These are phyloP conservation scores for Tetrapyrgos nigripes DNA, from an alignment of 1,284 basidiomycete species.

Conservation along the genomic window DNA sequence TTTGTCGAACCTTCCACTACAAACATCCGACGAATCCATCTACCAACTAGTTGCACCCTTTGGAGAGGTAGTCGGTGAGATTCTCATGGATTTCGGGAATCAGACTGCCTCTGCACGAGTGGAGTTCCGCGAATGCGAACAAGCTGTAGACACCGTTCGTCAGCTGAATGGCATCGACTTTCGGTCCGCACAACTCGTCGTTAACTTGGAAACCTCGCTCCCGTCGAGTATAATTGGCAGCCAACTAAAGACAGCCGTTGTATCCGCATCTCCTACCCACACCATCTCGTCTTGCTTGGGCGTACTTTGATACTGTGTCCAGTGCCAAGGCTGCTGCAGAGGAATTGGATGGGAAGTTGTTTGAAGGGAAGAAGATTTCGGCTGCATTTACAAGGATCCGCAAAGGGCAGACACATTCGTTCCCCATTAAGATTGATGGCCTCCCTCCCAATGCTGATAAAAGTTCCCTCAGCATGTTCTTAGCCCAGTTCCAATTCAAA, in stretches of 20 bases:
- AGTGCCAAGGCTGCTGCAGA: constrained; percentile 43
- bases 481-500: not conserved
- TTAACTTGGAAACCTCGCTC: constrained; percentile 28
- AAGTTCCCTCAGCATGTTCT: constrained; percentile 18
- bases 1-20: constrained; percentile 43
- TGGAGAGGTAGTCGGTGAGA: constrained; percentile 31
- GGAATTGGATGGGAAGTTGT: constrained; percentile 40
- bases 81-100: constrained; percentile 24
- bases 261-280: constrained; percentile 47
- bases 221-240: constrained; percentile 26
- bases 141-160: constrained; percentile 40
- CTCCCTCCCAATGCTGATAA: constrained; percentile 39
- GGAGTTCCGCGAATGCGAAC: constrained; percentile 31
- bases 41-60: constrained; percentile 30
- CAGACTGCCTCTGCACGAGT: constrained; percentile 32
- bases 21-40: constrained; percentile 33
- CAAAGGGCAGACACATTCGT: constrained; percentile 36
- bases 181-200: constrained; percentile 26
- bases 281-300: constrained; percentile 46
- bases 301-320: constrained; percentile 44
- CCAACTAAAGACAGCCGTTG: constrained; percentile 27
- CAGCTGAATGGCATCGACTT: constrained; percentile 37
- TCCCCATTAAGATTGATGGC: constrained; percentile 41
- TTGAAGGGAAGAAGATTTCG: constrained; percentile 42
- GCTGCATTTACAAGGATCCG: constrained; percentile 39